Base-by-base conservation (phyloP, 2,329 filamentous ascomycete genomes). In the Endocalyx cinctus region DNA sequence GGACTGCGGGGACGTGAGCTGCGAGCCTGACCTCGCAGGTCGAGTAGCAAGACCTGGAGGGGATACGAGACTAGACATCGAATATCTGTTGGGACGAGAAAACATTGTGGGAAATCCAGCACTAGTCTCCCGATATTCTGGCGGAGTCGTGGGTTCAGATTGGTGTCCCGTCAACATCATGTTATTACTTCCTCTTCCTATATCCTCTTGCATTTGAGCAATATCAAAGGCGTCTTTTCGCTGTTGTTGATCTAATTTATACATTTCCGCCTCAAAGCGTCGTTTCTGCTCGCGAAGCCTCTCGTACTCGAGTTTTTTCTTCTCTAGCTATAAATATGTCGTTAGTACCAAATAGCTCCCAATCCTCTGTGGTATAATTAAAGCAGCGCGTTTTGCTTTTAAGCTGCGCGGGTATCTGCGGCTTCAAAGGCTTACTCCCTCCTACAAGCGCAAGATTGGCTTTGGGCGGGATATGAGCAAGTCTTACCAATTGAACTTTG, bases 111-210 rank as follows among this genome's bases (percentile, higher is more conserved):
- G 80, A 52, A 94, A 90, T 27, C 82, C 82, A 41, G 77, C 69
- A 37, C 60, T 60, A 10, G 66, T 79, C 45, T 94, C 87, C 49
- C 81, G 82, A 59, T 92, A 90, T 60, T 97, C 92, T 19, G 92
- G 92, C 15, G 92, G 92, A 15, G 92, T 98, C 2, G 92, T 96
- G 12, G 92, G 92, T 64, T 97, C 90, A 49, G 87, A 95, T 57
- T 94, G 86, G 51, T 89, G 84, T 34, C 85, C 85, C 40, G 79
- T 70, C 41, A 71, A 63, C 50, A 71, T 57, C 38, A 62, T 67
- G 50, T 46, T 57, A 46, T 60, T 65, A n/a, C n/a, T n/a, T 38
- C 72, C 70, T 43, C 75, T 68, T 26, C 71, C 70, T 37, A 94
- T 72, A 48, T 92, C 85, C 48, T 87, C 82, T 52, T 88, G 83